Base-by-base conservation (phyloP, 75 land plant species). In the Selaginella moellendorffii region DNA sequence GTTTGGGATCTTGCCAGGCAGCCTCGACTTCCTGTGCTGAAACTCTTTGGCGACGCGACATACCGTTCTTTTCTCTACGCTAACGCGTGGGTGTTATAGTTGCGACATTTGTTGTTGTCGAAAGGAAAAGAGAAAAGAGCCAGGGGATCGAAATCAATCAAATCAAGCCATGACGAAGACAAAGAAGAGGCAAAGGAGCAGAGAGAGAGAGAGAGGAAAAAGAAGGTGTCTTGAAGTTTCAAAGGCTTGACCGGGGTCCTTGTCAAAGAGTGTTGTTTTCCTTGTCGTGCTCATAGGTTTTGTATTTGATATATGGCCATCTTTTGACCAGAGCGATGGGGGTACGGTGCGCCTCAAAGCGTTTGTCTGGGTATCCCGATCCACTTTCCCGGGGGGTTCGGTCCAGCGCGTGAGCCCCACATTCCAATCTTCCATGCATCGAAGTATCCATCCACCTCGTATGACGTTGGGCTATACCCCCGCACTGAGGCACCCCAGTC, bases 1-100 rank as follows among this genome's bases (percentile, higher is more conserved):
- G 62, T 78, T 85, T 54, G 68, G 58, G 54, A 74, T 92, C 20
- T 26, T 91, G 51, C 97, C 97, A 23, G 80, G 65, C 60, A 82
- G 80, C 0, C 66, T 92, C 56, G 86, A 92, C 26, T 73, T 89
- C 69, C 18, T 75, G 10, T 36, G 46, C 46, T 36, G 46, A 36
- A 36, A n/a, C n/a, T n/a, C n/a, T n/a, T n/a, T n/a, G n/a, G n/a
- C n/a, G n/a, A n/a, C n/a, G n/a, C n/a, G n/a, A n/a, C n/a, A n/a
- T n/a, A n/a, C n/a, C n/a, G n/a, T n/a, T n/a, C n/a, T n/a, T n/a
- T n/a, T n/a, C n/a, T n/a, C n/a, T n/a, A n/a, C n/a, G n/a, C n/a
- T n/a, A n/a, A n/a, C n/a, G n/a, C n/a, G n/a, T n/a, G n/a, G n/a
- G n/a, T n/a, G n/a, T n/a, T n/a, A n/a, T n/a, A n/a, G n/a, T n/a